Conservation (phyloP, 177 flowering plant species). For the Vitis hybrid region DNA sequence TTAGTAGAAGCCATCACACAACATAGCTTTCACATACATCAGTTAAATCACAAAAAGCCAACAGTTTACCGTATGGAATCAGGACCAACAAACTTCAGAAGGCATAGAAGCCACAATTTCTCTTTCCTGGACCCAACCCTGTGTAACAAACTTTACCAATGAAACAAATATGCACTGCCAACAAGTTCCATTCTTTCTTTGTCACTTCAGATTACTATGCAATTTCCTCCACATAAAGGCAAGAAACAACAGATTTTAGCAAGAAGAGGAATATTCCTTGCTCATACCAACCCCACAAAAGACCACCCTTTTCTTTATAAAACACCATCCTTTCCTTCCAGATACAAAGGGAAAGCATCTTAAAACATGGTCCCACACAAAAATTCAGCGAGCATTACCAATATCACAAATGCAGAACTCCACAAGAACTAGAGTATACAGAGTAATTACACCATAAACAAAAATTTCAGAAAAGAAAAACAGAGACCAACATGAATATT, state of each 20-base stretch:
- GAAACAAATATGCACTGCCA: neutral
- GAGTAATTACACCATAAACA: neutral
- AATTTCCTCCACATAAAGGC: neutral
- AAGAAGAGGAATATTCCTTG: constrained; percentile 19
- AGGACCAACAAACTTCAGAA: too few relatives aligned
- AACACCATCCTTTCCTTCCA: constrained; percentile 9
- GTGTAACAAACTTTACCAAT: too few relatives aligned
- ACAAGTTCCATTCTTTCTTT: neutral
- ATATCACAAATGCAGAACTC: neutral
- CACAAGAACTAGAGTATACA: neutral
- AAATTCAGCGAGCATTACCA: neutral
- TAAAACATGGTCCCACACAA: constrained; percentile 13
- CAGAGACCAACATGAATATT: neutral
- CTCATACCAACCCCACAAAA: constrained; percentile 15
- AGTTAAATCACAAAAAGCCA: too few relatives aligned
- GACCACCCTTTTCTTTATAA: constrained; percentile 9
- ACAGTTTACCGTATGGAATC: too few relatives aligned
- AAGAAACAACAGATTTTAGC: neutral
- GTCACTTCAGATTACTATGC: constrained; percentile 1
- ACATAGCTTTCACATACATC: too few relatives aligned
- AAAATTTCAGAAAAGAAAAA: neutral
- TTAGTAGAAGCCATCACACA: too few relatives aligned
- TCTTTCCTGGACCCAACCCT: too few relatives aligned
- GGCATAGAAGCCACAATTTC: too few relatives aligned
- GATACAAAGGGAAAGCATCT: constrained; percentile 15